These are phyloP conservation scores for Leishmania turanica DNA, from an alignment of 208 protist genomes.

Conservation along the genomic window DNA sequence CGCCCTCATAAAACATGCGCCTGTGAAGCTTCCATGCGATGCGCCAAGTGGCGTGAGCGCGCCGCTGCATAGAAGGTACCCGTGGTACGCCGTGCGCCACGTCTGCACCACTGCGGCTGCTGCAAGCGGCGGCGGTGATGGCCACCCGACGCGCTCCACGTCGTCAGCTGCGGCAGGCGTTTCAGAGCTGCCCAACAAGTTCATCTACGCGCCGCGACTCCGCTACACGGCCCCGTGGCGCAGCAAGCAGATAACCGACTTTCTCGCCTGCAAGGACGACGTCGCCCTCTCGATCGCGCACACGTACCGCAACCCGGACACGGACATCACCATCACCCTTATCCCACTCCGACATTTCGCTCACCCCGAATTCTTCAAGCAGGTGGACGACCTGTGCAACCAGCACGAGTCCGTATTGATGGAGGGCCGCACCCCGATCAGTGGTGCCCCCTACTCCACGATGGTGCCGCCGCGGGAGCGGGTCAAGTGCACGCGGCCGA, in stretches of 20 bases:
- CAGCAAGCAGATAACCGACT: conserved; percentile 53
- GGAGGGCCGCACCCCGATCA: conserved; percentile 78
- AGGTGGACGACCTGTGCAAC: conserved; percentile 76
- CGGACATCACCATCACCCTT: conserved; percentile 68
- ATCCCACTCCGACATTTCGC: conserved; percentile 84
- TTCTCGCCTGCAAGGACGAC: conserved; percentile 46
- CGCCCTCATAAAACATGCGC: neutral
- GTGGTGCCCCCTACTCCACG: conserved; percentile 67
- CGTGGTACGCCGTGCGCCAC: neutral
- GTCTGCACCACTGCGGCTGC: neutral
- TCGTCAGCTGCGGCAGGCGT: neutral
- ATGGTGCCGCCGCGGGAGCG: conserved; percentile 63
- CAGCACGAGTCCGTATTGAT: conserved; percentile 88
- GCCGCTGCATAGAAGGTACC: neutral
- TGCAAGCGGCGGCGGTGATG: neutral
- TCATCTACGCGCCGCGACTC: conserved; percentile 56
- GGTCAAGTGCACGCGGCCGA: conserved; percentile 34
- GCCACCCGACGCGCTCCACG: neutral
- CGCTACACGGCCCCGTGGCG: conserved; percentile 70
- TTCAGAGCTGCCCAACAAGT: neutral
- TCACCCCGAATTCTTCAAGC: conserved; percentile 80
- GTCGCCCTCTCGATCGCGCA: conserved; percentile 54
- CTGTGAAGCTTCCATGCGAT: neutral
- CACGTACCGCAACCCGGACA: conserved; percentile 54
- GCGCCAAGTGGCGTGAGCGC: neutral